Conservation (phyloP, 208 protist genomes). For the Leptomonas pyrrhocoris region DNA sequence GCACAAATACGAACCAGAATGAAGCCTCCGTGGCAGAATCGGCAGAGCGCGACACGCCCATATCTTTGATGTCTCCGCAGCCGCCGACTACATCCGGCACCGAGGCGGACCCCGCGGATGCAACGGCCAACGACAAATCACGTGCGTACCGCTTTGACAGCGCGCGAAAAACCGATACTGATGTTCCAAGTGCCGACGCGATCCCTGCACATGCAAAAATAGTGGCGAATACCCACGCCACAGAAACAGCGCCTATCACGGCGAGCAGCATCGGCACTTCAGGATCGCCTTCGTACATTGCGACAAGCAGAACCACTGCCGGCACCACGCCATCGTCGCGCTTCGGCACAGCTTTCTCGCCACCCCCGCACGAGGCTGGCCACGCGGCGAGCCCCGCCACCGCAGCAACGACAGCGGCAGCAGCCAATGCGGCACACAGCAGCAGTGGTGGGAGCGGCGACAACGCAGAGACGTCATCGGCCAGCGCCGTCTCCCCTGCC, state of each 20-base stretch:
- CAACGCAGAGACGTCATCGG: neutral
- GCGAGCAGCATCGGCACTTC: neutral
- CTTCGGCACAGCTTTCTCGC: conserved; percentile 6
- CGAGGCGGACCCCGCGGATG: neutral
- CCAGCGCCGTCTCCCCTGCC: conserved; percentile 4
- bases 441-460: neutral
- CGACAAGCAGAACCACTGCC: neutral
- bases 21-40: neutral
- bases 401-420: neutral
- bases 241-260: neutral
- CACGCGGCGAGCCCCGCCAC: neutral
- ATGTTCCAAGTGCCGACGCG: neutral
- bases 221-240: neutral
- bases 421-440: neutral
- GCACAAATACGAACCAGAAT: neutral
- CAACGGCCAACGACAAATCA: neutral
- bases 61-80: conserved; percentile 1
- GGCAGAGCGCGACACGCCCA: conserved; percentile 8
- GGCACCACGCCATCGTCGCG: conserved; percentile 11
- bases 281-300: neutral
- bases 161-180: neutral
- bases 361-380: neutral
- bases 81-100: neutral
- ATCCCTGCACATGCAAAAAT: neutral
- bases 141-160: neutral